A percentile compares a stretch with the other conserved stretches of the same genome.
Conservation (phyloP, 2,329 filamentous ascomycete species). For the Pseudophaeomoniella oleicola region DNA sequence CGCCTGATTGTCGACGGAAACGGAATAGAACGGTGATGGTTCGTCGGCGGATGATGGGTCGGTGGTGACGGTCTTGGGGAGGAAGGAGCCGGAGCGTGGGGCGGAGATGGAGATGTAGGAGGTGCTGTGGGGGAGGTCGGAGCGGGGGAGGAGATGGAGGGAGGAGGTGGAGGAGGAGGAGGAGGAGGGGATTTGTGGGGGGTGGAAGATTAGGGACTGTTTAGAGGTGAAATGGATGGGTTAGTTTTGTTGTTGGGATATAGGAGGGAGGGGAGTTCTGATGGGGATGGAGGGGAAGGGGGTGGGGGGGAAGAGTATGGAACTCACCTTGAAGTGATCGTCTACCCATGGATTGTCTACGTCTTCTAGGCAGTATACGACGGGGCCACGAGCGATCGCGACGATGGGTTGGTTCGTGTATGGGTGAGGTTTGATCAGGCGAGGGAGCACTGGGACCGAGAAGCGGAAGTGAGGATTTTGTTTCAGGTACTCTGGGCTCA, state of each 20-base stretch:
- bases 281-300: too few species aligned
- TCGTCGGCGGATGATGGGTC: background rate
- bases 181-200: too few species aligned
- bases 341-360: slow-evolving; percentile 1
- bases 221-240: too few species aligned
- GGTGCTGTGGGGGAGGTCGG: slow-evolving; percentile 3
- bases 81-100: background rate
- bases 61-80: background rate
- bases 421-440: background rate
- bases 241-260: too few species aligned
- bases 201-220: too few species aligned
- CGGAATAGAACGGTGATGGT: background rate
- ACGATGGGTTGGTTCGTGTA: background rate
- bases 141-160: too few species aligned
- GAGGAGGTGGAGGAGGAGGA: too few species aligned
- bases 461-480: background rate
- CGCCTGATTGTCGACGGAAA: background rate
- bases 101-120: slow-evolving; percentile 3
- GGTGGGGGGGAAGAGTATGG: too few species aligned
- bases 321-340: slow-evolving; percentile 11
- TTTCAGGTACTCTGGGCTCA: background rate
- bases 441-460: background rate
- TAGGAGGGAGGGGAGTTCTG: slow-evolving; percentile 4
- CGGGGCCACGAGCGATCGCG: background rate
- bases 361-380: slow-evolving; percentile 1